These are phyloP conservation scores for Phaffomyces opuntiae DNA, from an alignment of 805 yeast species.

Conservation along the genomic window DNA sequence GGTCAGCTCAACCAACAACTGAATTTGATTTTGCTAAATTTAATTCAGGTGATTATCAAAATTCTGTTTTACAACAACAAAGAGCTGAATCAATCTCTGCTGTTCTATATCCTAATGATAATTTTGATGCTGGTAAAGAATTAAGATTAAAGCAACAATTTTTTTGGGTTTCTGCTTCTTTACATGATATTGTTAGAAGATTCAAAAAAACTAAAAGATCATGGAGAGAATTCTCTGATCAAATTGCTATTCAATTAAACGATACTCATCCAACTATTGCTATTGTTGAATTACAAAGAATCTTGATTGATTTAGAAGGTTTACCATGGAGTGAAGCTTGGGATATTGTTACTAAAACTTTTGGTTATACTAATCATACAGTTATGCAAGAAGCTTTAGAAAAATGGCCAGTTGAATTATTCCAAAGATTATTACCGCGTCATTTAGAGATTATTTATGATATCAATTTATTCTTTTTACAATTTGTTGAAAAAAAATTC, in stretches of 20 bases:
- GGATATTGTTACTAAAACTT: constrained; percentile 71
- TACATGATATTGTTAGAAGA: constrained; percentile 85
- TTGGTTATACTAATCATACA: constrained; percentile 92
- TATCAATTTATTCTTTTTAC: constrained; percentile 72
- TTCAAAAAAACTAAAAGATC: constrained; percentile 71
- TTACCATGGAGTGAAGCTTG: constrained; percentile 81
- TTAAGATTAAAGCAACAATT: constrained; percentile 91
- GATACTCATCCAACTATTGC: constrained; percentile 95
- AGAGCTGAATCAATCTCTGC: constrained; percentile 89
- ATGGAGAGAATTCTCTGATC: constrained; percentile 80
- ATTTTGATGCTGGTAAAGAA: constrained; percentile 86
- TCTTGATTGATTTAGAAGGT: constrained; percentile 77
- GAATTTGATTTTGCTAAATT: constrained; percentile 90
- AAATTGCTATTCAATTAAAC: constrained; percentile 86
- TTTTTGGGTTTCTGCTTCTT: constrained; percentile 94
- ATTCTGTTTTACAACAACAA: constrained; percentile 79
- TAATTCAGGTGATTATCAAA: constrained; percentile 84
- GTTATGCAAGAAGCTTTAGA: constrained; percentile 93
- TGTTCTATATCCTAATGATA: constrained; percentile 89
- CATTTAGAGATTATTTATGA: constrained; percentile 88
- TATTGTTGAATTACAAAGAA: constrained; percentile 80
- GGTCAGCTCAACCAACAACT: constrained; percentile 85
- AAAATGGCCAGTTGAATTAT: constrained; percentile 86
- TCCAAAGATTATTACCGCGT: constrained; percentile 78
- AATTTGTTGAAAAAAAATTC: constrained; percentile 65